Base-by-base conservation (phyloP, 2,329 filamentous ascomycete genomes). In the Trichoderma harzianum region DNA sequence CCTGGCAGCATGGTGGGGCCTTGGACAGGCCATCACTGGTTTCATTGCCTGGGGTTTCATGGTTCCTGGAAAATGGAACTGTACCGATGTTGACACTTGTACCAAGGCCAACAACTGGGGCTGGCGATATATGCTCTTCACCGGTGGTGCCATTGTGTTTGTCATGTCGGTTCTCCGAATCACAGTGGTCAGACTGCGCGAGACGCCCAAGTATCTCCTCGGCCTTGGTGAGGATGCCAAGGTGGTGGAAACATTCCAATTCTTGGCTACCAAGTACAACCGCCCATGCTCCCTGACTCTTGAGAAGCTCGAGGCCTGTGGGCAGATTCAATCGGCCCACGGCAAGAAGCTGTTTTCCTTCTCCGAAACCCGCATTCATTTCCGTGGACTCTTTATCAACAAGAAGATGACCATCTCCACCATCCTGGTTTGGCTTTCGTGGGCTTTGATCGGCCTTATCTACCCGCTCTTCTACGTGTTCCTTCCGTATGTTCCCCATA, bases 401-500 rank as follows among this genome's bases (percentile, higher is more conserved):
- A 86, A 79, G 67, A 86, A 84, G 71, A 87, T 93, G 70, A 87
- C 82, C 1, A 77, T 90, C 2, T 91, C 88, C 0, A 94, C 91
- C 0, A 73, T 82, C 0, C 80, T 93, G 72, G 89, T 93, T 73
- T 92, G 90, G 88, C 77, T 91, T 7, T 90, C 88, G 0, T 94
- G 92, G 92, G 85, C 88, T 0, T 77, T 92, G 2, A 92, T 93
- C 39, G 91, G 92, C 7, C 84, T 94, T 0, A 91, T 90, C 0
- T 94, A 93, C 75, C 92, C 92, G 0, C 83, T 94, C 0, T 94
- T 92, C 80, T 92, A 92, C 74, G 91, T 93, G 68, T 94, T 94
- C 78, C 82, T 94, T 2, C 89, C 89, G 83, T 86, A 78, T 74
- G 82, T 80, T 3, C 18, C 43, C 36, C 36, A 14, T 14, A 16